These are phyloP conservation scores for Biscogniauxia mediterranea DNA, from an alignment of 2,329 filamentous ascomycete genomes.

Conservation along the genomic window DNA sequence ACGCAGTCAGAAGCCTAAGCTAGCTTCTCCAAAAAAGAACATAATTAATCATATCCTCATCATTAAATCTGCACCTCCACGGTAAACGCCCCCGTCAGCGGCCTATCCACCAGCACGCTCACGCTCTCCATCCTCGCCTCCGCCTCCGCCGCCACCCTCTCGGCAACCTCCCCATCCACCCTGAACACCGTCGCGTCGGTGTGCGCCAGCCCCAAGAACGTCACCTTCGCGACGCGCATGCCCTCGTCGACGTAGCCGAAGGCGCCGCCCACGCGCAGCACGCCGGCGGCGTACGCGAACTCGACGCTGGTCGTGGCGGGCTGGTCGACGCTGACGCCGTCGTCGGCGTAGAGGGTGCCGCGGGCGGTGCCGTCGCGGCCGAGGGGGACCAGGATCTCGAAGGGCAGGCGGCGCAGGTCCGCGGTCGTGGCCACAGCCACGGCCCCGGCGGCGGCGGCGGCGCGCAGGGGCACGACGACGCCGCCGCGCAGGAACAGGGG, in stretches of 20 bases:
- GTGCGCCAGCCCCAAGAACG: conserved; percentile 42
- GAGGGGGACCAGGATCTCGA: conserved; percentile 69
- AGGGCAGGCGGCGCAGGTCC: conserved; percentile 61
- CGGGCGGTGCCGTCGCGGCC: conserved; percentile 59
- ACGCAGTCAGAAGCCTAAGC: too few species aligned
- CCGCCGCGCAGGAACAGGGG: conserved; percentile 69
- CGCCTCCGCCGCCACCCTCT: conserved; percentile 9
- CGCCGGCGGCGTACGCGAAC: conserved; percentile 57
- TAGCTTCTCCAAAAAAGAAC: too few species aligned
- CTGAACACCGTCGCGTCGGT: not conserved
- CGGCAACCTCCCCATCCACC: conserved; percentile 4
- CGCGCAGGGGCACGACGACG: conserved; percentile 60
- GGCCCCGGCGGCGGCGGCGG: conserved; percentile 44
- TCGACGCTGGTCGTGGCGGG: conserved; percentile 52
- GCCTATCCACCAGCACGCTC: conserved; percentile 22
- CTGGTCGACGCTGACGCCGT: conserved; percentile 68
- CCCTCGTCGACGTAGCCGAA: conserved; percentile 48
- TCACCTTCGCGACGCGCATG: conserved; percentile 46
- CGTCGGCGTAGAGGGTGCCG: conserved; percentile 74
- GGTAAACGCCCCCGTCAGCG: conserved; percentile 25
- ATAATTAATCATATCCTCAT: too few species aligned
- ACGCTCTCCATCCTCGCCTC: conserved; percentile 13
- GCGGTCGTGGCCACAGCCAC: conserved; percentile 66
- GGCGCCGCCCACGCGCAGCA: conserved; percentile 48
- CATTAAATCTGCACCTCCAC: conserved; percentile 25